These are phyloP conservation scores for Mycena floridula DNA, from an alignment of 768 basidiomycete genomes.

Conservation along the genomic window DNA sequence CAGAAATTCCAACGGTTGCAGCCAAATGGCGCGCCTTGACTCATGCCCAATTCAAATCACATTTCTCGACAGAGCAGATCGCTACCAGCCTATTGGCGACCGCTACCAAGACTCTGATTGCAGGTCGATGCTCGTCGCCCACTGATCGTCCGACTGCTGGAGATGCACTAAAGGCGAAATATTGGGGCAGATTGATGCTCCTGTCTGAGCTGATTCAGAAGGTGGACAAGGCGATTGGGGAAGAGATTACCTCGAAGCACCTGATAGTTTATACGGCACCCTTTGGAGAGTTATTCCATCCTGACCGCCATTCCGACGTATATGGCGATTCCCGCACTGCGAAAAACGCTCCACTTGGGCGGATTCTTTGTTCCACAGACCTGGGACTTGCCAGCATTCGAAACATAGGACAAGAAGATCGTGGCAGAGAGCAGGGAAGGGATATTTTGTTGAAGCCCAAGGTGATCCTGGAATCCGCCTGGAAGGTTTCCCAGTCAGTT, in stretches of 20 bases:
- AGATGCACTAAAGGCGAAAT: too few relatives aligned
- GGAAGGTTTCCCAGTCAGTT: too few relatives aligned
- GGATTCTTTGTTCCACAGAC: not conserved
- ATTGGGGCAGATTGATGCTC: not conserved
- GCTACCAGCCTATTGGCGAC: not conserved
- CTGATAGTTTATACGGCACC: not conserved
- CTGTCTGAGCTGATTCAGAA: not conserved
- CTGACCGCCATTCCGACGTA: not conserved
- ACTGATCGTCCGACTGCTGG: not conserved
- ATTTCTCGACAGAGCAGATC: not conserved
- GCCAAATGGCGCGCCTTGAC: not conserved
- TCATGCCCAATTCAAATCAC: not conserved
- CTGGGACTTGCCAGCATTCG: not conserved
- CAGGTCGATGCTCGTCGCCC: not conserved
- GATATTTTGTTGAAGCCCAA: not conserved
- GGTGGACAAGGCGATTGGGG: not conserved
- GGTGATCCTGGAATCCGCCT: too few relatives aligned
- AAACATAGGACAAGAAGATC: not conserved
- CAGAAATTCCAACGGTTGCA: not conserved
- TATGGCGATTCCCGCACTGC: too few relatives aligned
- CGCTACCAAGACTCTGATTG: not conserved
- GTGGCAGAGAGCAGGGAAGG: not conserved
- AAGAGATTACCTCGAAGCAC: not conserved
- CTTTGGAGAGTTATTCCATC: not conserved
- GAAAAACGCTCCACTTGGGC: not conserved